Base-by-base conservation (phyloP, 768 basidiomycete genomes). In the Boletus reticulatus region DNA sequence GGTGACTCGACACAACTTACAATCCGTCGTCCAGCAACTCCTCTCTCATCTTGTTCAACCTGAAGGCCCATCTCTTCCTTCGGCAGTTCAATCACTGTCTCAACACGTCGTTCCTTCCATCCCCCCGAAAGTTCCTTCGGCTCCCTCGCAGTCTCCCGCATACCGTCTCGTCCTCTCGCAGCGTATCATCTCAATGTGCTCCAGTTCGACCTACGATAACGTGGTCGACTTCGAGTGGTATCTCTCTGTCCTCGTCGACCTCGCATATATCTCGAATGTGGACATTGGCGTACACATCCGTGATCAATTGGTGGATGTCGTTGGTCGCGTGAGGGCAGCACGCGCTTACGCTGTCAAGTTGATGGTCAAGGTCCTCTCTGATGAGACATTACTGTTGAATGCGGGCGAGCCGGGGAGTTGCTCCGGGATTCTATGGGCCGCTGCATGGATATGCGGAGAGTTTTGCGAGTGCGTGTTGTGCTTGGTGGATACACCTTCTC, bases 221-320 rank as follows among this genome's bases (percentile, higher is more conserved):
- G 80, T 99, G 27, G 79, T 81, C 43, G 95, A 98, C 73, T 98
- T 98, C 67, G 92, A 98, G 67, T 99, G 97, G 96, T 97, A 94
- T 70, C 80, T 98, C 20, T 97, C 96, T 6, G 93, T 95, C 9
- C 84, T 98, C 29, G 83, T 98, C 44, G 94, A 98, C 66, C 78
- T 98, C 10, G 86, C 92, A 1, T 92, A 97, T 67, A 80, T 98
- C 39, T 89, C 93, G 48, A 82, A 85, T 27, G 91, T 87, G 46
- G 78, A 89, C 60, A 78, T 97, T 46, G 94, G 94, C 2, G 65
- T 73, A 0, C 82, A 89, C 63, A 88, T 98, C 51, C 81, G 87
- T 13, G 85, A 93, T 57, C 89, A 94, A 59, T 75, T 98, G 6
- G 83, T 97, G 14, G 95, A 98, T 64, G 82, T 98, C 24, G 84